A percentile compares a stretch with the other conserved stretches of the same genome.
phyloP scores from a whole-genome alignment of 1,284 basidiomycete genomes.

The Pascua sp. region DNA sequence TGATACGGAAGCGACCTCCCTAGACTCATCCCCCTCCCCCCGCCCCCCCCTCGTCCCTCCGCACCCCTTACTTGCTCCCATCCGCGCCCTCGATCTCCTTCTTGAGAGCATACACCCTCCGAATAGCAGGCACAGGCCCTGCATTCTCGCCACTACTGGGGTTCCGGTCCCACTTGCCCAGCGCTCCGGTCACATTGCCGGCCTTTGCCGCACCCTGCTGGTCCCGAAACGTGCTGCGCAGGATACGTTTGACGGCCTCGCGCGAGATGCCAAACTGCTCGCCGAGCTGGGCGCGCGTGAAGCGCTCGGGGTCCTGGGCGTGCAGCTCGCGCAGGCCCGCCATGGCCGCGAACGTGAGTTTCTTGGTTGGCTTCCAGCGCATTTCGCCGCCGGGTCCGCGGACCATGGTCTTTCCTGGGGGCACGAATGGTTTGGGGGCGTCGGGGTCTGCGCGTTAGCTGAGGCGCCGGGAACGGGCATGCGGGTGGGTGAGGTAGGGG shows the following conservation, averaged over 20 bases:
- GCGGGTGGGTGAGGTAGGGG: too few species aligned
- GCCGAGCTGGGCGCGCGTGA: conserved; percentile 67
- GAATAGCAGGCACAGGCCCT: conserved; percentile 35
- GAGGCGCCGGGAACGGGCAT: too few species aligned
- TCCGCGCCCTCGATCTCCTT: background rate
- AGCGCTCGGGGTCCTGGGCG: conserved; percentile 63
- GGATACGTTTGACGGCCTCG: conserved; percentile 78
- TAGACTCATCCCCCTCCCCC: background rate
- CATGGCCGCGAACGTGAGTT: conserved; percentile 88
- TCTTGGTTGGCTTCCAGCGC: conserved; percentile 75
- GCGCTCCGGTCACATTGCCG: too few species aligned
- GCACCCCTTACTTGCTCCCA: too few species aligned
- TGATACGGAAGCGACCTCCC: too few species aligned
- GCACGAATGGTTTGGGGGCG: background rate
- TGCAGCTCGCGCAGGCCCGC: conserved; percentile 73
- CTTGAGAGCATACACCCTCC: conserved; percentile 21
- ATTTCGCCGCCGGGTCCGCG: background rate
- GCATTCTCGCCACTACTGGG: conserved; percentile 28
- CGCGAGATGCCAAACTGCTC: conserved; percentile 76
- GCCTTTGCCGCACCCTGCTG: too few species aligned
- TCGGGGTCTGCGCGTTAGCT: too few species aligned
- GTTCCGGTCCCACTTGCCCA: conserved; percentile 57
- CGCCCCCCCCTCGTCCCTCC: background rate
- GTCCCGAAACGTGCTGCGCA: conserved; percentile 39
- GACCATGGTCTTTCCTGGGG: background rate